Base-by-base conservation (phyloP, 768 basidiomycete genomes). In the Pleurotus salmoneostramineus region DNA sequence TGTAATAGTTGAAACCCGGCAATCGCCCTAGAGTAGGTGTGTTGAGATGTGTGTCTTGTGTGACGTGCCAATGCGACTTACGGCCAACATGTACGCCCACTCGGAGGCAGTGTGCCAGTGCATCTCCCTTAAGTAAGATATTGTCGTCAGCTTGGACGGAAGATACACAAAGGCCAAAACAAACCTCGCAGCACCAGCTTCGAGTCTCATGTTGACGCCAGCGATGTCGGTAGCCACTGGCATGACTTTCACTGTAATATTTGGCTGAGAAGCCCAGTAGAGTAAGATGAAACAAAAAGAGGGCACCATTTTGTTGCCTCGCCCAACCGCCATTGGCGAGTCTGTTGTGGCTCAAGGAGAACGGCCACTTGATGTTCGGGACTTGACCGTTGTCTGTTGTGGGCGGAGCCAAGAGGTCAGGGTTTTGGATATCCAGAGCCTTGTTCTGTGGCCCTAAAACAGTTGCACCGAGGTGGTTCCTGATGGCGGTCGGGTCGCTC, bases 321-420 rank as follows among this genome's bases (percentile, higher is more conserved):
- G 82, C 81, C 84, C 84, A 86, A 0, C 84, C 84, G 10, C 83
- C 84, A 0, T 75, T 76, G 56, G 78, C 77, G 14, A 86, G 65
- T 27, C 81, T 77, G 60, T 82, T 84, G 63, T 79, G 79, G 56
- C 81, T 83, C 43, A 84, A 64, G 56, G 69, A 67, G 64, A 84
- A 82, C 0, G 84, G 77, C 84, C 84, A 84, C 64, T 84, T 83
- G 33, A 78, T 74, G 60, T 83, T 83, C 6, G 59, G 47, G 75
- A 80, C 63, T 56, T 65, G 69, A 33, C 79, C 77, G 51, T 71
- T 62, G 61, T 82, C 80, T 6, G 74, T 80, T 1, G 71, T 73
- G 33, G 75, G 81, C 33, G 77, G 76, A 12, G 77, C 78, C 44
- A 79, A 64, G 32, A 74, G 56, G 57, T 77, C 80, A 1, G 76